These are phyloP conservation scores for Crotalaria pallida DNA, from an alignment of 306 rosid genomes.

Conservation along the genomic window DNA sequence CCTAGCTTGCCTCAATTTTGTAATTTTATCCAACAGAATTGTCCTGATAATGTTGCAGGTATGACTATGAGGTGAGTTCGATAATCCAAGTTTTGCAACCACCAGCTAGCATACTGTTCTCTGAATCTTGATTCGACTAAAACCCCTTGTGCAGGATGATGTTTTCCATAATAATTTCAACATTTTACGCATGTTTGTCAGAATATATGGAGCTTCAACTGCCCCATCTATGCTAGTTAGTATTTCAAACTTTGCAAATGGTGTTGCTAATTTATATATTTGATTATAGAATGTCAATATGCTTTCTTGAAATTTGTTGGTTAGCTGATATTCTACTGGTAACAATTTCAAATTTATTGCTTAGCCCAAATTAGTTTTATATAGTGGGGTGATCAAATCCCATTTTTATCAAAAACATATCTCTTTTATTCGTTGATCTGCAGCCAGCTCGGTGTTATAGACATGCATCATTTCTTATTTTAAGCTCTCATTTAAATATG, in stretches of 20 bases:
- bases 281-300: neutral
- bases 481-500: neutral
- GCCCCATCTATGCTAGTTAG: conserved; percentile 82
- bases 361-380: neutral
- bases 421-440: neutral
- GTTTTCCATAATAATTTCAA: conserved; percentile 85
- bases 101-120: neutral
- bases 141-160: conserved; percentile 62
- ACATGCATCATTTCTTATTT: neutral
- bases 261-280: neutral
- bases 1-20: conserved; percentile 27
- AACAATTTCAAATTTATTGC: neutral
- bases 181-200: conserved; percentile 76
- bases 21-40: conserved; percentile 33
- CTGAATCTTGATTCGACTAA: conserved; percentile 11
- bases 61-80: conserved; percentile 85
- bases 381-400: neutral
- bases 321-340: neutral
- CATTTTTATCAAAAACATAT: neutral
- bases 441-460: neutral
- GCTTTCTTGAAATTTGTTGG: neutral
- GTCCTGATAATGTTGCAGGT: conserved; percentile 49
- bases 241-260: conserved; percentile 11
- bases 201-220: conserved; percentile 63
- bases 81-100: neutral